Base-by-base conservation (phyloP, 352 stramenopile species). In the Phytophthora uliginosa region DNA sequence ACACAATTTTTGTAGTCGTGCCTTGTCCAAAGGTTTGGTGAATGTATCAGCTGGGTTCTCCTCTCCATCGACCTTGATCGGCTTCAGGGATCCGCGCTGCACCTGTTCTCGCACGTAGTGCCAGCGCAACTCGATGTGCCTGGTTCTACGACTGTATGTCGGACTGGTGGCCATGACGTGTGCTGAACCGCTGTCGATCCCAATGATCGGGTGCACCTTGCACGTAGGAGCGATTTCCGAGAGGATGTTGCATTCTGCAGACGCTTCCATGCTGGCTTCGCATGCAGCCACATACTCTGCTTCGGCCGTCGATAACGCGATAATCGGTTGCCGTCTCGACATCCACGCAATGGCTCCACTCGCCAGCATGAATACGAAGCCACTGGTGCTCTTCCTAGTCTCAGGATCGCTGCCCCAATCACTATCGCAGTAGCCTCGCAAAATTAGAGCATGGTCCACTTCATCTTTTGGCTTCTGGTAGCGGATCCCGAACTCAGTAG, bases 31-130 rank as follows among this genome's bases (percentile, higher is more conserved):
- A 7, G 50, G 24, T 24, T 68, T 68, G 24, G 50, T 60, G 17
- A 68, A 68, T 24, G 50, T 36, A 28, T 68, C 51, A 0, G 38
- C 51, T 6, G 61, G 51, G n/a, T 68, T 68, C 17, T 45, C 36
- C 22, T 61, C 51, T 5, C 22, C 50, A 7, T 20, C 0, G 4
- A 68, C 15, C 6, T 60, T 54, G 1, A 60, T 24, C 51, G 61
- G n/a, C 10, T 54, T 36, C 4, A 60, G 17, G 2, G 61, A 53
- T n/a, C 22, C 51, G 18, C 36, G 7, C 28, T 61, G 36, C 0
- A 69, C 17, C 28, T 62, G 36, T 12, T 66, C 47, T 17, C 59
- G 28, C 9, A 66, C 47, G 22, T 66, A 66, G 26, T 63, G 40
- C 40, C 40, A 63, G 18, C 31, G 7, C 2, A 55, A 24, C 31